A percentile compares a stretch with the other conserved stretches of the same genome.
Conservation (phyloP, 73 alveolate species). For the Symbiodinium pilosum region DNA sequence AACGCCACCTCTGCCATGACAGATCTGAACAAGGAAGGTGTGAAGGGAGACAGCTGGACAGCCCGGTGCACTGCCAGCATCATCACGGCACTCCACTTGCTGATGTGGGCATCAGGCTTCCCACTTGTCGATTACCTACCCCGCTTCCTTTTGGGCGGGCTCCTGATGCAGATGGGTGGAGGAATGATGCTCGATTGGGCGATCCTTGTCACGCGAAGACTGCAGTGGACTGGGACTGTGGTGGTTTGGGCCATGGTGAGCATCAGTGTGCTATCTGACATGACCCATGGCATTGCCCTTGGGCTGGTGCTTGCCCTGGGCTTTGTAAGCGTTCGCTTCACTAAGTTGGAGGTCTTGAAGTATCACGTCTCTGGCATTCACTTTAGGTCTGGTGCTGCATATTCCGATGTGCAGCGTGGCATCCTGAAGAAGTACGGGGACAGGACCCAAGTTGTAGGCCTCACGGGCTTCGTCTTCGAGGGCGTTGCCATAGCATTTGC, state of each 20-base stretch:
- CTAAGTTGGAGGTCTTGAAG: slow-evolving; percentile 60
- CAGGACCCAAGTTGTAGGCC: slow-evolving; percentile 84
- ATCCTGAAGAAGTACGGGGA: slow-evolving; percentile 74
- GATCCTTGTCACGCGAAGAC: slow-evolving; percentile 8
- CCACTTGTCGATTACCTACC: slow-evolving; percentile 77
- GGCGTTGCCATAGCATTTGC: slow-evolving; percentile 90
- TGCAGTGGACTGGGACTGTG: slow-evolving; percentile 35
- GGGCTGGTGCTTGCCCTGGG: slow-evolving; percentile 50
- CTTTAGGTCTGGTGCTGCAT: neutral
- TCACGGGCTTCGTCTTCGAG: slow-evolving; percentile 78
- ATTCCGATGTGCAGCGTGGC: slow-evolving; percentile 60
- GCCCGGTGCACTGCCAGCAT: neutral
- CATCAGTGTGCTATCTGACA: neutral
- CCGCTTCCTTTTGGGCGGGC: slow-evolving; percentile 34
- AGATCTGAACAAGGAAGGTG: slow-evolving; percentile 28
- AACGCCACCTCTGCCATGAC: slow-evolving; percentile 91
- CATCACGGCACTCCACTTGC: slow-evolving; percentile 40
- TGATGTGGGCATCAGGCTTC: slow-evolving; percentile 78
- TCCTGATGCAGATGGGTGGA: slow-evolving; percentile 91
- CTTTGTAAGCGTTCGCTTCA: slow-evolving; percentile 42
- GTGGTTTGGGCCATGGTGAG: slow-evolving; percentile 68
- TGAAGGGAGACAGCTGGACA: neutral
- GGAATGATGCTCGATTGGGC: slow-evolving; percentile 88
- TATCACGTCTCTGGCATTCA: neutral
- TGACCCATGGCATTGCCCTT: slow-evolving; percentile 26